Conservation (phyloP, 257 asterid genomes). For the Eustoma russellianum region DNA sequence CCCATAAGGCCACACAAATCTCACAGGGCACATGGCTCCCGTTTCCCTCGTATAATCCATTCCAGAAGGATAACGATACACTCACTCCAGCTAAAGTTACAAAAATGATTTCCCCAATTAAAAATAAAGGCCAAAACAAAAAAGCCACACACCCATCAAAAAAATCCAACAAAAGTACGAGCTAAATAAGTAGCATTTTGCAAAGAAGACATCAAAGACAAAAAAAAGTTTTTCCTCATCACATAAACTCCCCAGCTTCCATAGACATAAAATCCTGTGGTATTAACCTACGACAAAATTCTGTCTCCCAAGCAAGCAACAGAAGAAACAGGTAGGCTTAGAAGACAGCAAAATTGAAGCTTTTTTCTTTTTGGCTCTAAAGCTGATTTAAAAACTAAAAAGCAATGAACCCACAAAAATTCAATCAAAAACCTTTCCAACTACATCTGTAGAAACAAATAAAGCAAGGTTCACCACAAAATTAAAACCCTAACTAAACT, state of each 20-base stretch:
- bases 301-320: neutral
- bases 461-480: no score
- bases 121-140: neutral
- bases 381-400: constrained; percentile 3
- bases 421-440: no score
- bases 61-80: constrained; percentile 15
- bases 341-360: neutral
- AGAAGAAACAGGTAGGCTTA: neutral
- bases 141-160: neutral
- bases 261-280: neutral
- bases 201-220: neutral
- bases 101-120: constrained; percentile 3
- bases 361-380: no score
- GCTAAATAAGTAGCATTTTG: neutral
- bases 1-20: constrained; percentile 75
- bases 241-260: neutral
- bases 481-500: no score
- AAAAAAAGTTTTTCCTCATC: neutral
- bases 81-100: constrained; percentile 17
- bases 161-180: constrained; percentile 1
- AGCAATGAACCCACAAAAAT: neutral
- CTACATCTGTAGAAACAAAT: no score
- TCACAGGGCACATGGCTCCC: constrained; percentile 46
- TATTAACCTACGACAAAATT: neutral
- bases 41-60: constrained; percentile 50